Percentiles rank a stretch among this genome's conserved stretches.
phyloP scores from a whole-genome alignment of 1,139 yeast genomes.

The Candida buenavistaensis region DNA sequence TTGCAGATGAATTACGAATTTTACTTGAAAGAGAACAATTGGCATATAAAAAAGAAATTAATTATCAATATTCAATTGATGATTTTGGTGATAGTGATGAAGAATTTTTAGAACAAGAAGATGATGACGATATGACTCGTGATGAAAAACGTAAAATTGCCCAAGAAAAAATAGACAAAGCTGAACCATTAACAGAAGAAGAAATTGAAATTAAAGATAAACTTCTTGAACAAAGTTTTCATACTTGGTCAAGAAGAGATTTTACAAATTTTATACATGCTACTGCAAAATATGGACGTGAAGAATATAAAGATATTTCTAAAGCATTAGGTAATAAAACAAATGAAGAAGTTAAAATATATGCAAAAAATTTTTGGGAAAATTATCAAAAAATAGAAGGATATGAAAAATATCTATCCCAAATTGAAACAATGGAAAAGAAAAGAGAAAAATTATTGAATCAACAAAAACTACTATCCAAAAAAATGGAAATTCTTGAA shows the following conservation, averaged over 20 bases:
- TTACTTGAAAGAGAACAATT: slow-evolving; percentile 78
- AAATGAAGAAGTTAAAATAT: slow-evolving; percentile 65
- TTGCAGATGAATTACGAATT: slow-evolving; percentile 61
- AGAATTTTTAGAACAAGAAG: slow-evolving; percentile 56
- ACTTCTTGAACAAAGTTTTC: slow-evolving; percentile 66
- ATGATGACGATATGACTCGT: slow-evolving; percentile 34
- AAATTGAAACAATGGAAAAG: slow-evolving; percentile 87
- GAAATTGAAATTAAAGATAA: slow-evolving; percentile 65
- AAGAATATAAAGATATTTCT: slow-evolving; percentile 59
- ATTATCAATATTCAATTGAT: slow-evolving; percentile 63
- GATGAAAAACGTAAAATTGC: slow-evolving; percentile 50
- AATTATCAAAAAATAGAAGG: slow-evolving; percentile 77
- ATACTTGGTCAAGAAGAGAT: slow-evolving; percentile 84
- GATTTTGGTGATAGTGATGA: slow-evolving; percentile 56
- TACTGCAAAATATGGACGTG: slow-evolving; percentile 77
- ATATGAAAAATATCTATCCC: slow-evolving; percentile 78
- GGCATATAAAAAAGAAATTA: slow-evolving; percentile 69
- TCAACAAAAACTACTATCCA: slow-evolving; percentile 66
- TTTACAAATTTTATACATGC: slow-evolving; percentile 83
- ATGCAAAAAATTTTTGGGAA: slow-evolving; percentile 74
- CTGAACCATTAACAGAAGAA: slow-evolving; percentile 73
- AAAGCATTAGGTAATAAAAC: slow-evolving; percentile 67
- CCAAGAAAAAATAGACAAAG: slow-evolving; percentile 68
- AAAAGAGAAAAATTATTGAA: slow-evolving; percentile 60
- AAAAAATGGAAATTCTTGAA: slow-evolving; percentile 60